Base-by-base conservation (phyloP, 768 basidiomycete species). In the Lactarius vividus region DNA sequence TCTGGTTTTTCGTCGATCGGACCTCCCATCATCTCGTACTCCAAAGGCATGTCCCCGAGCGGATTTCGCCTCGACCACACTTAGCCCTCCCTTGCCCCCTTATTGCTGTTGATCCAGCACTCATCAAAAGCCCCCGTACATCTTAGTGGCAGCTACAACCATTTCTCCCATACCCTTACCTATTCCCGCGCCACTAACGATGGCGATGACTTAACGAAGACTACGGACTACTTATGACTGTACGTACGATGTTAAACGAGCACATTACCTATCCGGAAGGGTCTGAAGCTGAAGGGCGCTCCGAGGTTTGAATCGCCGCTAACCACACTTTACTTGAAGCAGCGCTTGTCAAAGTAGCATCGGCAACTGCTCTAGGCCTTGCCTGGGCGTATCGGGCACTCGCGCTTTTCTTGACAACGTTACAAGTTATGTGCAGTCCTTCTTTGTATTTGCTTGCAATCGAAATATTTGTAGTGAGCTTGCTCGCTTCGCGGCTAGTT, bases 1-100 rank as follows among this genome's bases (percentile, higher is more conserved):
- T 72, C 67, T 63, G 66, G 71, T 69, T 74, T 71, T 65, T 67
- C 69, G 72, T 73, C 70, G 65, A 66, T 72, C 77, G 75, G 54
- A 53, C 39, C 64, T 66, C 49, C 58, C 68, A 68, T 64, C 63
- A 65, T 70, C 70, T 69, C 68, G 69, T 69, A 66, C 65, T 69
- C 64, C 68, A 65, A 49, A 46, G 61, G 68, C 62, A 59, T 58
- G 13, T 58, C 68, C 62, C 70, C 62, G 65, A 63, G 70, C 52
- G 68, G 68, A 69, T 57, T 63, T 57, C 20, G 68, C 64, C 58
- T 62, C 40, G 62, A 56, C 60, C 55, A 31, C 55, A 35, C 56
- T 49, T 31, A 28, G 29, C 28, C 68, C 59, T n/a, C 54, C 39
- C 70, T 63, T 53, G 55, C 64, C 57, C 64, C 42, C 60, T 52